A percentile compares a stretch with the other conserved stretches of the same genome.
Conservation (phyloP, 495 filamentous ascomycete genomes). For the Talaromyces liani region DNA sequence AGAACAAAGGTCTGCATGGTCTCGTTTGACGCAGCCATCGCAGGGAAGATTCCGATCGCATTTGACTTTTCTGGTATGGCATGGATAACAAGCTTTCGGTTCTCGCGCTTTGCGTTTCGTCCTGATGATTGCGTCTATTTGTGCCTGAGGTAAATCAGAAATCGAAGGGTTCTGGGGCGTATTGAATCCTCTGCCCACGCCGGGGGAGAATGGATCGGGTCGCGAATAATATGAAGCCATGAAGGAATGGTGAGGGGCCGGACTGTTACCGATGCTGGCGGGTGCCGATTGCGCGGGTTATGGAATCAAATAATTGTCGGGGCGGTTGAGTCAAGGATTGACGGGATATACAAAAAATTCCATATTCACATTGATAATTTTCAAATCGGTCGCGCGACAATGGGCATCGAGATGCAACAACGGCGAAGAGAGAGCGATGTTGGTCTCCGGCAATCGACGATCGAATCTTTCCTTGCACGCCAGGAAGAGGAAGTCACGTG, state of each 20-base stretch:
- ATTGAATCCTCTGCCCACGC: conserved; percentile 18
- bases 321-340: neutral
- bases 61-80: conserved; percentile 47
- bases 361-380: neutral
- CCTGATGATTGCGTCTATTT: conserved; percentile 44
- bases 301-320: neutral
- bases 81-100: conserved; percentile 43
- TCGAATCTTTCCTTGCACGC: neutral
- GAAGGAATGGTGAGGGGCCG: neutral
- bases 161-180: conserved; percentile 19
- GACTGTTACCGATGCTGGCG: neutral
- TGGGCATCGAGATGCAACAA: neutral
- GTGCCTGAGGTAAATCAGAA: conserved; percentile 37
- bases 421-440: neutral
- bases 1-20: conserved; percentile 58
- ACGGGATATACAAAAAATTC: neutral
- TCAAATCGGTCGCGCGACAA: neutral
- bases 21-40: conserved; percentile 66
- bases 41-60: conserved; percentile 69
- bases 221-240: conserved; percentile 36
- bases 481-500: neutral
- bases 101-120: conserved; percentile 42
- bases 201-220: conserved; percentile 29
- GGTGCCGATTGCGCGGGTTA: neutral
- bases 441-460: neutral